Evolutionary conservation across 106 monocot species (phyloP).

Genomic region (Dendrobium officinale): DNA sequence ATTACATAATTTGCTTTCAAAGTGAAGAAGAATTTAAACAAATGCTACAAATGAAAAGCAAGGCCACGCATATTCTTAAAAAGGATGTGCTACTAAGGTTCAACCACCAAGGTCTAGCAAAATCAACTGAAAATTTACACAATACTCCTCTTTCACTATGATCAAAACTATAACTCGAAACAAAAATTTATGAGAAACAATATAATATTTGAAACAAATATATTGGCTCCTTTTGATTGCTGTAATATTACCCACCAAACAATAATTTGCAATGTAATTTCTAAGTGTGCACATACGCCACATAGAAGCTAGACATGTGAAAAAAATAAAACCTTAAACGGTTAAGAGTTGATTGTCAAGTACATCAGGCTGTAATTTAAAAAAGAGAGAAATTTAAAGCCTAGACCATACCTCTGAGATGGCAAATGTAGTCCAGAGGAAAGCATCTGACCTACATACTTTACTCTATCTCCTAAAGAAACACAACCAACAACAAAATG

Average conservation of each 20-base stretch:
- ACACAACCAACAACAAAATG: background rate
- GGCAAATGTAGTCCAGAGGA: constrained; percentile 34
- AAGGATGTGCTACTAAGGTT: background rate
- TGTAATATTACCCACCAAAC: background rate
- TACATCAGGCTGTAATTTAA: background rate
- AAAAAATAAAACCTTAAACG: background rate
- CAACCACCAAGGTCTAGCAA: background rate
- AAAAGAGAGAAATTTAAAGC: background rate
- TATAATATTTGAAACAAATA: background rate
- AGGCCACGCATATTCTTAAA: background rate
- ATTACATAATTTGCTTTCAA: background rate
- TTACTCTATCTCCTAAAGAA: constrained; percentile 50
- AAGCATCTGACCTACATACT: constrained; percentile 46
- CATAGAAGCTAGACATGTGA: background rate
- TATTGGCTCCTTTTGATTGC: background rate
- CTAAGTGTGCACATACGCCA: background rate
- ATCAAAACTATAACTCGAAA: background rate
- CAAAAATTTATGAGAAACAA: background rate
- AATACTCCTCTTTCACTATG: background rate
- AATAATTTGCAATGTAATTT: background rate
- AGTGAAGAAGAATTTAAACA: background rate
- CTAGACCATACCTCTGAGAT: constrained; percentile 29
- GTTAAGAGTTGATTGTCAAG: background rate
- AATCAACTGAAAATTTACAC: background rate
- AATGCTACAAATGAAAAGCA: background rate